Percentiles rank a stretch among this genome's conserved stretches.
These are phyloP conservation scores for Spathaspora boniae DNA, from an alignment of 805 yeast species.

Conservation along the genomic window DNA sequence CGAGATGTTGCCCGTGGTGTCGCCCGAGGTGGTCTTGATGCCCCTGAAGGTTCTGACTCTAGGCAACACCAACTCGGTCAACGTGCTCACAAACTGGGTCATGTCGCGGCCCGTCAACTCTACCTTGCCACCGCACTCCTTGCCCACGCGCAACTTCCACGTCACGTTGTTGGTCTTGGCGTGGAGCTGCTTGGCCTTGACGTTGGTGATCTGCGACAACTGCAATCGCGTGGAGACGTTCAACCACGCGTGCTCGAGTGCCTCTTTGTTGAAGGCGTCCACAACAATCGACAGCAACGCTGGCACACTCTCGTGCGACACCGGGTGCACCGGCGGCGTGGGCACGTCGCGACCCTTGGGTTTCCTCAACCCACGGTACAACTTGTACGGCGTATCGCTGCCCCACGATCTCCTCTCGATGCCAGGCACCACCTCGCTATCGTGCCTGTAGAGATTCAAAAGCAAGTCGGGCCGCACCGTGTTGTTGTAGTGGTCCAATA, in stretches of 20 bases:
- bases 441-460: conserved; percentile 73
- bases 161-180: conserved; percentile 77
- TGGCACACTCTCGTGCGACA: conserved; percentile 71
- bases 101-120: conserved; percentile 75
- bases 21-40: conserved; percentile 73
- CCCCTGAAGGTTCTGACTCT: conserved; percentile 87
- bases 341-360: conserved; percentile 76
- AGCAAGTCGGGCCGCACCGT: conserved; percentile 75
- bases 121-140: conserved; percentile 87
- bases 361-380: conserved; percentile 68
- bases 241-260: conserved; percentile 65
- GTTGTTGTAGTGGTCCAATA: conserved; percentile 69
- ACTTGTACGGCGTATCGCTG: conserved; percentile 80
- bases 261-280: conserved; percentile 73
- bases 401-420: conserved; percentile 81
- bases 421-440: conserved; percentile 52
- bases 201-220: conserved; percentile 92
- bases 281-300: conserved; percentile 61
- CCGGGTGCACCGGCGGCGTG: conserved; percentile 68
- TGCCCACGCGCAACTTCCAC: conserved; percentile 86
- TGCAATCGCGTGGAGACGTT: conserved; percentile 76
- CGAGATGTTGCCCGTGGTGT: conserved; percentile 77
- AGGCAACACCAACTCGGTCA: conserved; percentile 91
- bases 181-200: conserved; percentile 68
- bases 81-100: conserved; percentile 79